These are phyloP conservation scores for Penicillium sp. DNA, from an alignment of 2,329 filamentous ascomycete species.

Conservation along the genomic window DNA sequence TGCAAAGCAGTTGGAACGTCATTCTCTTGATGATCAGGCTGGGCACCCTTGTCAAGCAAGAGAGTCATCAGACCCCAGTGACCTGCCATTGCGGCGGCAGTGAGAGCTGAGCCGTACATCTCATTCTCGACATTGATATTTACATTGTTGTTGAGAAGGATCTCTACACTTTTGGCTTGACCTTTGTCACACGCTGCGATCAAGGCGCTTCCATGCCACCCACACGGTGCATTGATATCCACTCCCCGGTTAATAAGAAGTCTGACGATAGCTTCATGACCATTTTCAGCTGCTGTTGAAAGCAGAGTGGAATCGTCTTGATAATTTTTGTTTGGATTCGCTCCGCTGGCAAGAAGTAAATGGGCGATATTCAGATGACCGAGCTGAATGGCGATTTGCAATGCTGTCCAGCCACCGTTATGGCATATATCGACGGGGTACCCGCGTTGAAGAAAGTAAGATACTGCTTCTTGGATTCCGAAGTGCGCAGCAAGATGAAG, in stretches of 20 bases:
- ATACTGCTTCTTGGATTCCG: neutral
- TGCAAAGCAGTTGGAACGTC: neutral
- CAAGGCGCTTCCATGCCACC: neutral
- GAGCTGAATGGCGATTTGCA: too few relatives aligned
- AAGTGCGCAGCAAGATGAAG: neutral
- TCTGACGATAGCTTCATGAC: neutral
- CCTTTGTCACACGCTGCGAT: neutral
- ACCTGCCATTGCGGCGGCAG: too few relatives aligned
- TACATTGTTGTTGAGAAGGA: neutral
- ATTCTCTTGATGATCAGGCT: neutral
- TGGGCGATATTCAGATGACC: rapidly evolving
- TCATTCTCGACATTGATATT: neutral
- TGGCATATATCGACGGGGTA: neutral
- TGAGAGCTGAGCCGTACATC: too few relatives aligned
- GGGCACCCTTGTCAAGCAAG: neutral
- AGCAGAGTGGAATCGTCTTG: too few relatives aligned
- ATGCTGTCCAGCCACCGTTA: neutral
- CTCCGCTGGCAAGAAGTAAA: neutral
- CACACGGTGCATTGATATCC: neutral
- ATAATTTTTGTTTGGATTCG: neutral
- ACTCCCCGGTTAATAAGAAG: neutral
- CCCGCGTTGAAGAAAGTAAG: neutral
- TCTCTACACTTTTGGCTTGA: neutral
- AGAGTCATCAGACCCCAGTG: neutral
- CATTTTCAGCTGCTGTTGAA: too few relatives aligned